Percentiles rank a stretch among this genome's conserved stretches.
Evolutionary conservation across 176 grass and related monocot genomes (phyloP).

Genomic region (Hyparrhenia diplandra): DNA sequence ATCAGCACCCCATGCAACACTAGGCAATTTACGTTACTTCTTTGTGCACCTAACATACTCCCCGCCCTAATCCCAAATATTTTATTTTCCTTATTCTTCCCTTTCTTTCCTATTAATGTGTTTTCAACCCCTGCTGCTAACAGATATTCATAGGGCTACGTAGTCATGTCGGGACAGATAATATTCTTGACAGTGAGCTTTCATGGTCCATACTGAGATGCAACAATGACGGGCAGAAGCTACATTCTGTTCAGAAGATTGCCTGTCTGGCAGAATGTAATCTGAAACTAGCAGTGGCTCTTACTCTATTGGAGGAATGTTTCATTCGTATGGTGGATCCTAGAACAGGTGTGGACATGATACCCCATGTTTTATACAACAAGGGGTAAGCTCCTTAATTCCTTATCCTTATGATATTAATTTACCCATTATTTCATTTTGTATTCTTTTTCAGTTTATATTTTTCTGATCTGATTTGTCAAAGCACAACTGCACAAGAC

Average conservation of each 20-base stretch:
- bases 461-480: neutral
- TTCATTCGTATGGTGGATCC: constrained; percentile 85
- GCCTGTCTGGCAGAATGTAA: constrained; percentile 62
- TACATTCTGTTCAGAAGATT: constrained; percentile 61
- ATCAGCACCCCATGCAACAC: neutral
- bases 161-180: constrained; percentile 52
- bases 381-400: constrained; percentile 50
- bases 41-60: neutral
- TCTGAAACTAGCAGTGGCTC: constrained; percentile 82
- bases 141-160: constrained; percentile 70
- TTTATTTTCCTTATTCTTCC: neutral
- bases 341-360: constrained; percentile 83
- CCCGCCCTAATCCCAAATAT: neutral
- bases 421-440: neutral
- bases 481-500: neutral
- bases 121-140: constrained; percentile 17
- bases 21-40: neutral
- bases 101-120: constrained; percentile 30
- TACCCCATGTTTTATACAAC: constrained; percentile 91
- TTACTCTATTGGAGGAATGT: constrained; percentile 92
- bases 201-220: constrained; percentile 85
- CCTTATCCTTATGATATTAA: neutral
- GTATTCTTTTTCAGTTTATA: neutral
- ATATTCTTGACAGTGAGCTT: constrained; percentile 63
- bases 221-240: constrained; percentile 60